phyloP scores from a whole-genome alignment of 2,329 filamentous ascomycete species.

The Claviceps quebecensis region DNA sequence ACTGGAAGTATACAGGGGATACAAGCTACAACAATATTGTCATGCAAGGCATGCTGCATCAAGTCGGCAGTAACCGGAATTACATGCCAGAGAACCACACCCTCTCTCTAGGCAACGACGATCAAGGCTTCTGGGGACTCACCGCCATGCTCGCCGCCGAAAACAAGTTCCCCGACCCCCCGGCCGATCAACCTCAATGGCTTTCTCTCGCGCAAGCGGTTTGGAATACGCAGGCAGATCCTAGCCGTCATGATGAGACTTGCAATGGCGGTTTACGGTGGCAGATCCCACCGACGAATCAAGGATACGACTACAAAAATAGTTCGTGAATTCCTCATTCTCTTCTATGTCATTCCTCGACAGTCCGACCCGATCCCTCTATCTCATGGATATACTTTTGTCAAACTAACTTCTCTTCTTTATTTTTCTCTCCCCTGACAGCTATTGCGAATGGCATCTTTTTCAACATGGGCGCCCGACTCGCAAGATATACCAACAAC shows the following conservation, averaged over 20 bases:
- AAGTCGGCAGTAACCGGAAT: slow-evolving; percentile 34
- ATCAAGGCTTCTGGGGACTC: slow-evolving; percentile 53
- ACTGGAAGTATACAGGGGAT: slow-evolving; percentile 48
- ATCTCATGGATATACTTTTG: too few relatives aligned
- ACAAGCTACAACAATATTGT: slow-evolving; percentile 38
- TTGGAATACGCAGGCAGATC: slow-evolving; percentile 40
- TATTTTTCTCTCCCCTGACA: slow-evolving; percentile 8
- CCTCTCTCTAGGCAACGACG: slow-evolving; percentile 42
- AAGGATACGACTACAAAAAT: slow-evolving; percentile 63
- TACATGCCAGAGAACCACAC: slow-evolving; percentile 41
- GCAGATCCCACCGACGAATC: slow-evolving; percentile 62
- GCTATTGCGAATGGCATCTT: slow-evolving; percentile 48
- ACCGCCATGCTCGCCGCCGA: slow-evolving; percentile 45
- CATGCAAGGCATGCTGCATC: slow-evolving; percentile 35
- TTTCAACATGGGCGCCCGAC: slow-evolving; percentile 53
- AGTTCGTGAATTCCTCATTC: slow-evolving; percentile 12
- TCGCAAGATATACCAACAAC: slow-evolving; percentile 57
- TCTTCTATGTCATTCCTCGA: too few relatives aligned
- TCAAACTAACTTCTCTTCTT: neutral
- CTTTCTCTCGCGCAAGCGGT: slow-evolving; percentile 45
- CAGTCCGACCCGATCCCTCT: too few relatives aligned
- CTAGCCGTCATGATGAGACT: slow-evolving; percentile 40
- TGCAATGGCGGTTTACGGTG: slow-evolving; percentile 52
- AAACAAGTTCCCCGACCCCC: slow-evolving; percentile 38
- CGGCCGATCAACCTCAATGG: slow-evolving; percentile 32